phyloP scores from a whole-genome alignment of 2,329 filamentous ascomycete species.

The Phoma sp. region DNA sequence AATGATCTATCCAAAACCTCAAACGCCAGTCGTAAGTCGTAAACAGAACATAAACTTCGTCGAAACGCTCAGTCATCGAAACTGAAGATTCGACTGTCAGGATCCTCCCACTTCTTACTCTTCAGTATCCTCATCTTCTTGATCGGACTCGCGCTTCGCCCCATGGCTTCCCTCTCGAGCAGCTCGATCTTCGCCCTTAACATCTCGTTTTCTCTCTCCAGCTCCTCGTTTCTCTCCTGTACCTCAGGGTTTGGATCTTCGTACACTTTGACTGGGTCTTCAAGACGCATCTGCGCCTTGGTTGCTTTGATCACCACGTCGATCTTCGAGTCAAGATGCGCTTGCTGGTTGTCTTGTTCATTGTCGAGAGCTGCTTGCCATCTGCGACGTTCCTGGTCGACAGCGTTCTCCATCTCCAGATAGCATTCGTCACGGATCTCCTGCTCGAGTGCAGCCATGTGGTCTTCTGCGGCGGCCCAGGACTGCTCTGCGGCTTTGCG shows the following conservation, averaged over 20 bases:
- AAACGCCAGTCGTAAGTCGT: slow-evolving; percentile 16
- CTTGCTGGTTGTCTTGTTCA: slow-evolving; percentile 78
- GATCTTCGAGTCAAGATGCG: slow-evolving; percentile 87
- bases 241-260: slow-evolving; percentile 51
- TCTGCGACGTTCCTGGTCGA: slow-evolving; percentile 76
- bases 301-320: slow-evolving; percentile 69
- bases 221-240: slow-evolving; percentile 43
- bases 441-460: slow-evolving; percentile 78
- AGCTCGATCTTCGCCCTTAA: slow-evolving; percentile 47
- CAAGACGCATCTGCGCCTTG: slow-evolving; percentile 42
- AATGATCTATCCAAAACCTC: neutral
- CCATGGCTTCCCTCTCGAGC: slow-evolving; percentile 49
- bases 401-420: slow-evolving; percentile 78
- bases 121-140: slow-evolving; percentile 59
- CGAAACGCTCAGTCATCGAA: slow-evolving; percentile 6
- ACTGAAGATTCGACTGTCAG: slow-evolving; percentile 25
- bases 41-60: neutral
- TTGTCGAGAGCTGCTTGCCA: slow-evolving; percentile 81
- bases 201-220: slow-evolving; percentile 54
- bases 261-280: slow-evolving; percentile 47
- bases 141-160: slow-evolving; percentile 50
- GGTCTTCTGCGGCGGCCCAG: slow-evolving; percentile 67
- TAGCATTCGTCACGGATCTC: slow-evolving; percentile 89
- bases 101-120: slow-evolving; percentile 55
- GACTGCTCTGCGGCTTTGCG: slow-evolving; percentile 75